Base-by-base conservation (phyloP, 352 stramenopile species). In the Globisporangium paroecandrum region DNA sequence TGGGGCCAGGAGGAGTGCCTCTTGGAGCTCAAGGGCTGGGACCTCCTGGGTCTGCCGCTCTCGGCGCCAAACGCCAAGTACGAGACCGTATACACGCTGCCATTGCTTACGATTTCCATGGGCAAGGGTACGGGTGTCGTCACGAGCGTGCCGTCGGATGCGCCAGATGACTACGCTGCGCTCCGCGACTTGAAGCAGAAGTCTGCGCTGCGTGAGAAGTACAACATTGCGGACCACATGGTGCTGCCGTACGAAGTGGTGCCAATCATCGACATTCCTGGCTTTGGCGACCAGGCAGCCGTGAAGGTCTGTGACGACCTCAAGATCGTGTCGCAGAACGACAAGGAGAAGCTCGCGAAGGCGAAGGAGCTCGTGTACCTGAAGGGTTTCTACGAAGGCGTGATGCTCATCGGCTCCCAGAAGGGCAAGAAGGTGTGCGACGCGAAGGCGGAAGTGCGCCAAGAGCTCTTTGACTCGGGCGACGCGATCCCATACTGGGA, bases 151-250 rank as follows among this genome's bases (percentile, higher is more conserved):
- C 98, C 98, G 29, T 99, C 94, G 64, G 98, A 99, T 79, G 94
- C 98, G 15, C 98, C 98, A 3, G 98, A 99, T 86, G 98, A 99
- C 81, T 99, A 98, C 74, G 97, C 98, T 0, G 97, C 97, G 10
- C 88, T 99, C n/a, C 94, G 98, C 68, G 97, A 99, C 65, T 84
- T 99, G 49, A 98, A 99, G 86, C 94, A 99, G 61, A 99, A 99
- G 85, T 77, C 94, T 15, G 94, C 98, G 64, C 95, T 99, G 66
- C 94, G 97, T 64, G 95, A 98, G 62, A 99, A 99, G 89, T 99
- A 98, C 82, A 87, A 91, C 69, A 97, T 99, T 63, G 97, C 89
- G 34, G 97, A 98, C 69, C 91, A 99, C 72, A 99, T 99, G 97
- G 96, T 99, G 34, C 60, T 99, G 68, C 95, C 96, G 13, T 99